Conservation (phyloP, 2,329 filamentous ascomycete genomes). For the Exophiala spinifera region DNA sequence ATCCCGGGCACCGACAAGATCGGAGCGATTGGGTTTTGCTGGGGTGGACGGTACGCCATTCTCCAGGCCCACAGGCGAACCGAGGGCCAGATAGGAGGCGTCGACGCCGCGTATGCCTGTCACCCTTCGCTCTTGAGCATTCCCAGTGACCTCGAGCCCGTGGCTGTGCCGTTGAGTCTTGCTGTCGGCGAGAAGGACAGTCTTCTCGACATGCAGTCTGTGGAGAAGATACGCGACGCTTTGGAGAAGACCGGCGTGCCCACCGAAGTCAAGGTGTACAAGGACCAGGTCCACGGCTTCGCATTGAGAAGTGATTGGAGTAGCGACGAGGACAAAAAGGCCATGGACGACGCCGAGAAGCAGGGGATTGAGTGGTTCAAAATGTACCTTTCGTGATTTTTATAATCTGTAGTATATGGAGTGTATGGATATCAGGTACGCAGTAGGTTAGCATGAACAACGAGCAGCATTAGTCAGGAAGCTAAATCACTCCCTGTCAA, state of each 20-base stretch:
- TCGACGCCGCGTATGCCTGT: conserved; percentile 43
- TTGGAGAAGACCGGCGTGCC: conserved; percentile 40
- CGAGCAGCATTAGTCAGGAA: too few relatives aligned
- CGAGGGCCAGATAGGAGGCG: conserved; percentile 31
- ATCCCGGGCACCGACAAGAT: conserved; percentile 39
- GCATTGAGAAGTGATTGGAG: conserved; percentile 41
- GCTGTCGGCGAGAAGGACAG: conserved; percentile 45
- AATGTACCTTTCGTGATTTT: conserved; percentile 35
- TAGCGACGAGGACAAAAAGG: conserved; percentile 46
- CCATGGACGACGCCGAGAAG: conserved; percentile 45
- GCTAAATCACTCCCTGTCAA: too few relatives aligned
- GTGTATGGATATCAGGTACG: too few relatives aligned
- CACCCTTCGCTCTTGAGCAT: conserved; percentile 44
- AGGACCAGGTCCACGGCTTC: conserved; percentile 47
- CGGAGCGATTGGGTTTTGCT: conserved; percentile 50
- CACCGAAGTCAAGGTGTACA: conserved; percentile 42
- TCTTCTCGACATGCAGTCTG: conserved; percentile 39
- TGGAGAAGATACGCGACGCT: conserved; percentile 41
- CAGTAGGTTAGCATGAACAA: too few relatives aligned
- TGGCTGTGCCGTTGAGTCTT: conserved; percentile 40
- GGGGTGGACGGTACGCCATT: conserved; percentile 44
- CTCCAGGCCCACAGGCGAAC: conserved; percentile 32
- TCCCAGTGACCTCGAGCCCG: conserved; percentile 42
- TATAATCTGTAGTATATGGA: too few relatives aligned
- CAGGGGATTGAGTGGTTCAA: conserved; percentile 43